These are phyloP conservation scores for Sporothrix luriei DNA, from an alignment of 2,329 filamentous ascomycete species.

Conservation along the genomic window DNA sequence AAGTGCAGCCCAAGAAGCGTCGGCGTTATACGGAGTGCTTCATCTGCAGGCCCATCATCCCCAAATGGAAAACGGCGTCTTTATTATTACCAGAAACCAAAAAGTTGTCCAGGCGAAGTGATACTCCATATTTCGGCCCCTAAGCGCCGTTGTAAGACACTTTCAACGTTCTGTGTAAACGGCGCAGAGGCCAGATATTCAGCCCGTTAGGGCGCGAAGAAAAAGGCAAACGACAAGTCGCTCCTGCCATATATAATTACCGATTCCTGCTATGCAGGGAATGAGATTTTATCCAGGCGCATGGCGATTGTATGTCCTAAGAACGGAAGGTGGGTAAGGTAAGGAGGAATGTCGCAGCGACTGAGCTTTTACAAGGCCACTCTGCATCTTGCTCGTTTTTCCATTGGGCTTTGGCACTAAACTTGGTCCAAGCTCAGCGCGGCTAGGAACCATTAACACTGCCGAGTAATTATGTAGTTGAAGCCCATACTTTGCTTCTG, in stretches of 20 bases:
- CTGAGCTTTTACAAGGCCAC: slow-evolving; percentile 4
- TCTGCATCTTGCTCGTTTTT: not conserved
- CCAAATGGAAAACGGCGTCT: not conserved
- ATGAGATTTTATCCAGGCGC: not conserved
- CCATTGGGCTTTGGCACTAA: not conserved
- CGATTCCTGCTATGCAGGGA: not conserved
- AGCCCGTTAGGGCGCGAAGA: not conserved
- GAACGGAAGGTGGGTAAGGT: slow-evolving; percentile 21
- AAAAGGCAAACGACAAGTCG: not conserved
- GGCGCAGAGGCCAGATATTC: slow-evolving; percentile 6
- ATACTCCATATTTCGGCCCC: not conserved
- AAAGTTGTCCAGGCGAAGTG: not conserved
- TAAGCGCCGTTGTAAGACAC: not conserved
- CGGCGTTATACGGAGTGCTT: not conserved
- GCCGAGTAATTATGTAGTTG: not conserved
- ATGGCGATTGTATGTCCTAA: not conserved
- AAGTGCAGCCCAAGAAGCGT: not conserved
- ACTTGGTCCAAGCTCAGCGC: slow-evolving; percentile 7
- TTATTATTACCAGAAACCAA: not conserved
- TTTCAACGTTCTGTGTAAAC: not conserved
- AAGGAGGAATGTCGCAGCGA: slow-evolving; percentile 8
- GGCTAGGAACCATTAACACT: not conserved
- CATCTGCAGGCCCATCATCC: not conserved
- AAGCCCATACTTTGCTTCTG: not conserved
- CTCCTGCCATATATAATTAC: not conserved